Evolutionary conservation across 2,329 filamentous ascomycete genomes (phyloP).

Genomic region (Aureobasidium zeae): DNA sequence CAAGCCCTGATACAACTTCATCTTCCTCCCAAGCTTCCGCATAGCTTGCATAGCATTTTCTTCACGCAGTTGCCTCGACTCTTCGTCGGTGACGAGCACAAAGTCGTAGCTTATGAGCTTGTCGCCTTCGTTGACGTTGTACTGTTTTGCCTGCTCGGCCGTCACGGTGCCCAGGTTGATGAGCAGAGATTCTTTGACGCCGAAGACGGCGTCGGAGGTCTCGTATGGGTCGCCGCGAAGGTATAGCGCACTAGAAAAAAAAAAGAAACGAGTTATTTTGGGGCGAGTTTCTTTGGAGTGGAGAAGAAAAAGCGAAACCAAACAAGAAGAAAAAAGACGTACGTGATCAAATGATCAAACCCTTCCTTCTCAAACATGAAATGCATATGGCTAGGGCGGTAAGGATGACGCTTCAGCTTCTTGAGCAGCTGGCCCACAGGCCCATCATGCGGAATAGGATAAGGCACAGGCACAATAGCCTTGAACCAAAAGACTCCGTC

Average conservation of each 20-base stretch:
- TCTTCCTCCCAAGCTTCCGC: conserved; percentile 54
- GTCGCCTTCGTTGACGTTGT: conserved; percentile 54
- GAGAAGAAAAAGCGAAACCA: too few species aligned
- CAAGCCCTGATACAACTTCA: conserved; percentile 67
- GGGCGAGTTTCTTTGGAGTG: too few species aligned
- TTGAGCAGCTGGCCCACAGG: conserved; percentile 66
- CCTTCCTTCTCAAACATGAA: conserved; percentile 80
- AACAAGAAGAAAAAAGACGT: conserved; percentile 33
- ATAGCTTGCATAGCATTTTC: conserved; percentile 59
- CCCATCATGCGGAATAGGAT: conserved; percentile 76
- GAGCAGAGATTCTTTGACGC: conserved; percentile 73
- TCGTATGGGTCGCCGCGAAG: conserved; percentile 71
- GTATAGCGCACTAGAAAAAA: conserved; percentile 57
- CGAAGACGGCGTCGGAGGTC: conserved; percentile 75
- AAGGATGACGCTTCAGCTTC: conserved; percentile 62
- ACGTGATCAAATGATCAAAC: conserved; percentile 77
- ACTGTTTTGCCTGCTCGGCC: conserved; percentile 44
- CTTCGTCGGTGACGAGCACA: conserved; percentile 61
- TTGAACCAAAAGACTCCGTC: conserved; percentile 77
- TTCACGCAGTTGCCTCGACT: conserved; percentile 58
- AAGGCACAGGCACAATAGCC: conserved; percentile 74
- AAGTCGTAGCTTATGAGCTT: conserved; percentile 57
- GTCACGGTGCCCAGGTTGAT: conserved; percentile 52
- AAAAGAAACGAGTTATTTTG: conserved; percentile 18
- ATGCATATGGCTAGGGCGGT: conserved; percentile 70